phyloP scores from a whole-genome alignment of 306 rosid genomes.

The Rosa multiflora region DNA sequence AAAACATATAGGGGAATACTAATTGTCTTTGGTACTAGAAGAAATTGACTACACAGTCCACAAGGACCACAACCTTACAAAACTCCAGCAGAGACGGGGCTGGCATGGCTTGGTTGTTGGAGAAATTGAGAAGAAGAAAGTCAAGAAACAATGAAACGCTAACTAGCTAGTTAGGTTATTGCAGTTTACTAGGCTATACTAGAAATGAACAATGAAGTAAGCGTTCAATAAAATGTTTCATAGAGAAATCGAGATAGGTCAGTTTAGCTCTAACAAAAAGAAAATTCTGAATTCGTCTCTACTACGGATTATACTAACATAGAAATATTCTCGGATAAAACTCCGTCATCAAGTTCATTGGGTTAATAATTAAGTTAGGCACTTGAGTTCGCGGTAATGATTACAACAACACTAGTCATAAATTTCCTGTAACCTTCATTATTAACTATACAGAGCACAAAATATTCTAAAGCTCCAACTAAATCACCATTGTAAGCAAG shows the following conservation, averaged over 20 bases:
- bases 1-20: neutral
- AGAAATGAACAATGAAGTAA: neutral
- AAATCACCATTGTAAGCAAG: constrained; percentile 11
- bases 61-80: neutral
- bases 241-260: neutral
- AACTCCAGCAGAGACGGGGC: neutral
- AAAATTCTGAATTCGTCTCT: neutral
- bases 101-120: neutral
- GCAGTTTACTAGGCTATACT: neutral
- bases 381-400: neutral
- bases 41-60: neutral
- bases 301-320: neutral
- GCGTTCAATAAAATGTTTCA: neutral
- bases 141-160: neutral
- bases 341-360: neutral
- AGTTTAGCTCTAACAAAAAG: neutral
- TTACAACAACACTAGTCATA: neutral
- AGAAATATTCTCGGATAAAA: neutral
- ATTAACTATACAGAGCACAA: neutral
- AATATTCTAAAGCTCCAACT: constrained; percentile 6
- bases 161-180: neutral
- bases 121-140: neutral
- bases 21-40: neutral
- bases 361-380: neutral
- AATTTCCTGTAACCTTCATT: neutral